Base-by-base conservation (phyloP, 1,284 basidiomycete species). In the Entoloma clypeatum region DNA sequence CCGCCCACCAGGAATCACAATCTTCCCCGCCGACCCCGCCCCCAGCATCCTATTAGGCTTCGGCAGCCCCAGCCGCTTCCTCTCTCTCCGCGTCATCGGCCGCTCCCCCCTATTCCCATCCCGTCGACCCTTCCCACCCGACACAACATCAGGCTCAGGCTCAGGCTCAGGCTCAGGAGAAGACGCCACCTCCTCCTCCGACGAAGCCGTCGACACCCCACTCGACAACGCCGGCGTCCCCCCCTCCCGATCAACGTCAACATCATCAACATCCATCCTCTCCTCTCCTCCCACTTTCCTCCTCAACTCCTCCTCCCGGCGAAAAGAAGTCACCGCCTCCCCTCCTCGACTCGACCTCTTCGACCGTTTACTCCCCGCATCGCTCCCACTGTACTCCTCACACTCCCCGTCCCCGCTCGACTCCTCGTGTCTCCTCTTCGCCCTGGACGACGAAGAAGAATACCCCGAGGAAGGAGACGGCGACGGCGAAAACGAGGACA, bases 11-110 rank as follows among this genome's bases (percentile, higher is more conserved):
- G 64, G 64, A 33, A 68, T 65, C 3, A 65, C 56, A 25, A 66
- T 65, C 51, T 62, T 65, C 13, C 60, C 59, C 22, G 59, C 57
- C 17, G 51, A 41, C 31, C 29, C 41, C 33, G 39, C 39, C 46
- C 28, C 39, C n/a, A 49, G 28, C 52, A 39, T 61, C 53, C 18
- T 62, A 48, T 44, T 62, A 50, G 32, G 62, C 56, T 79, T 83
- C 0, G 84, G 82, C 25, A 86, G 56, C 1, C 83, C 81, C 3
- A 82, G 67, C 8, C 65, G 68, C 61, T 83, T 88, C 17, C 81
- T 69, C 61, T 89, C 75, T 28, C 84, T 64, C 31, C 77, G 65
- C 9, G 85, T 88, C 36, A 87, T 48, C 2, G 58, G 55, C 32
- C 55, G 60, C 40, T 55, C 60, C 16, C 41, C 44, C 6, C 18